Evolutionary conservation across 1,284 basidiomycete genomes (phyloP).

Genomic region (Malassezia arunalokei): DNA sequence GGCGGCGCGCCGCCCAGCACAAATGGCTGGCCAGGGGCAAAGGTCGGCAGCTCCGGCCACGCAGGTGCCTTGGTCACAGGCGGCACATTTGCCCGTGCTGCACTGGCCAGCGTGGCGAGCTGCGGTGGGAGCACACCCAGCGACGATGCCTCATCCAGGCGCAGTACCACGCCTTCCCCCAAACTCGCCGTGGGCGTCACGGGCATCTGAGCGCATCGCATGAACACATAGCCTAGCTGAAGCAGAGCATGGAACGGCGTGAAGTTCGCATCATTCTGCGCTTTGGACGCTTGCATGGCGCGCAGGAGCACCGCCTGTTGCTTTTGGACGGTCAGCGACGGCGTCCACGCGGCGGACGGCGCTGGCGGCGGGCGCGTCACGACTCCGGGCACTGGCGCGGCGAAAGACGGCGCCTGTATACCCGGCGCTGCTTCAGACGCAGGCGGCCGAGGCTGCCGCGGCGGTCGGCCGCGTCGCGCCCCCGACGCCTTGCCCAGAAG

Average conservation of each 20-base stretch:
- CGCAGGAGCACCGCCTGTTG: conserved; percentile 31
- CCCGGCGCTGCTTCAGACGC: conserved; percentile 10
- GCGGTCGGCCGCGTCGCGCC: conserved; percentile 14
- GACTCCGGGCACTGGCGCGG: neutral
- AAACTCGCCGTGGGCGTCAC: conserved; percentile 20
- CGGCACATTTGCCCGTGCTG: neutral
- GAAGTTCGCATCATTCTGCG: conserved; percentile 22
- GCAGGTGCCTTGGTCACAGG: conserved; percentile 2
- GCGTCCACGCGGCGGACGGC: conserved; percentile 17
- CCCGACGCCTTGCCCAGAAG: neutral
- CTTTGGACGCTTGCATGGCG: conserved; percentile 29
- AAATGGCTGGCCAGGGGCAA: conserved; percentile 23
- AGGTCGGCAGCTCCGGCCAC: conserved; percentile 13
- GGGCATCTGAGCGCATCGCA: conserved; percentile 30
- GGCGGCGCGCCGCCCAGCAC: conserved; percentile 45
- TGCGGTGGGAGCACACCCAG: conserved; percentile 31
- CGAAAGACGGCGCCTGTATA: neutral
- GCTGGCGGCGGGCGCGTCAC: neutral
- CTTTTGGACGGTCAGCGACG: conserved; percentile 28
- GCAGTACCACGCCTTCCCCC: conserved; percentile 31
- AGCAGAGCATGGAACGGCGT: conserved; percentile 31
- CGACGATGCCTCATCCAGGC: conserved; percentile 32
- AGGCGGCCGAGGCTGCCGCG: conserved; percentile 17
- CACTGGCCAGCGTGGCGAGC: neutral
- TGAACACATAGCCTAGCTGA: conserved; percentile 39